Conservation (phyloP, 805 yeast genomes). For the Barnettozyma sp. region DNA sequence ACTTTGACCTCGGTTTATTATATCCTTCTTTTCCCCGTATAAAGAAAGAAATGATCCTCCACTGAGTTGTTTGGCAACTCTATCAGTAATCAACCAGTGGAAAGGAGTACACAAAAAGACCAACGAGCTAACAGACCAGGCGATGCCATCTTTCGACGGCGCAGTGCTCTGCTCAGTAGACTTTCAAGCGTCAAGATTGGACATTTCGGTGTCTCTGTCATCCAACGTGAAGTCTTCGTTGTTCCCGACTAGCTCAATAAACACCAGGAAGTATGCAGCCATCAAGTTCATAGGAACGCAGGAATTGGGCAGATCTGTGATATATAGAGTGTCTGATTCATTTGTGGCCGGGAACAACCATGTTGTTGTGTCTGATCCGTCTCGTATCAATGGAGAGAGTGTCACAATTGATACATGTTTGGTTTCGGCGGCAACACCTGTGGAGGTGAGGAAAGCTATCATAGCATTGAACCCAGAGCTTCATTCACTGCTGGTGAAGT, state of each 20-base stretch:
- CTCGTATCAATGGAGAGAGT: constrained; percentile 13
- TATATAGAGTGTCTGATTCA: constrained; percentile 8
- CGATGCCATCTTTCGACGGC: too few species aligned
- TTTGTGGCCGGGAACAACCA: constrained; percentile 9
- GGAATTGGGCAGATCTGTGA: constrained; percentile 3
- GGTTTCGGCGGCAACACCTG: constrained; percentile 12
- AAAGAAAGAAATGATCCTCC: too few species aligned
- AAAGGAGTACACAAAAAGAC: too few species aligned
- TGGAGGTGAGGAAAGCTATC: constrained; percentile 16
- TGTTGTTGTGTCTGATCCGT: constrained; percentile 6
- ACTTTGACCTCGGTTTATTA: too few species aligned
- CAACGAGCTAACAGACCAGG: too few species aligned
- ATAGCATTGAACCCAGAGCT: constrained; percentile 19
- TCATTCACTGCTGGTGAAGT: constrained; percentile 15
- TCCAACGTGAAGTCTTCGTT: constrained; percentile 4
- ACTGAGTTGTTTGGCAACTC: too few species aligned
- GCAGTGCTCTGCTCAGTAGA: constrained; percentile 3
- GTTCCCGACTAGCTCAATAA: too few species aligned
- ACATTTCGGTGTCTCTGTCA: constrained; percentile 5
- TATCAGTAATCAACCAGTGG: too few species aligned
- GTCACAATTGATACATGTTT: constrained; percentile 19
- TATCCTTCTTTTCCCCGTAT: too few species aligned
- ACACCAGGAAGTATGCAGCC: constrained; percentile 12
- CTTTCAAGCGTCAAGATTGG: constrained; percentile 1
- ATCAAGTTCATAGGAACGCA: constrained; percentile 18